A percentile compares a stretch with the other conserved stretches of the same genome.
Conservation (phyloP, 1,139 yeast species). For the Casaregolazyma lundiana region DNA sequence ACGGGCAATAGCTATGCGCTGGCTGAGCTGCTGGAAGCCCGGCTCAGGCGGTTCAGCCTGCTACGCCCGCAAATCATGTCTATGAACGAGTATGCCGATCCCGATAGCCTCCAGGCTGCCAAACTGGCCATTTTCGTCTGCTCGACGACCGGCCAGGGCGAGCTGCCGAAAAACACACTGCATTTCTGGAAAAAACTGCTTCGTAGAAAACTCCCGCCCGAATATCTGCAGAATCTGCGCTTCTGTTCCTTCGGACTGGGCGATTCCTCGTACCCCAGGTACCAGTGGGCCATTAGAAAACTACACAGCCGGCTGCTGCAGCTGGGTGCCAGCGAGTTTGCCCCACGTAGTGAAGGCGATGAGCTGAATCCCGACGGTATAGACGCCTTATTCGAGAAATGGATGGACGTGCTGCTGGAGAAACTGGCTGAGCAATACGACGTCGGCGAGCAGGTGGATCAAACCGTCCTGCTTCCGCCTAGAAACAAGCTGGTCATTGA, state of each 20-base stretch:
- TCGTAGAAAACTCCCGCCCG: conserved; percentile 56
- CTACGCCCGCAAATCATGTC: conserved; percentile 43
- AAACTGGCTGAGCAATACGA: conserved; percentile 34
- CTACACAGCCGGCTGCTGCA: conserved; percentile 72
- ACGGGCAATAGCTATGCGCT: conserved; percentile 90
- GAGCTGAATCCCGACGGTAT: conserved; percentile 77
- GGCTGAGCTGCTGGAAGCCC: conserved; percentile 56
- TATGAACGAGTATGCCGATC: conserved; percentile 28
- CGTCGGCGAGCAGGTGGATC: conserved; percentile 29
- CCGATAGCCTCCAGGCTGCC: conserved; percentile 36
- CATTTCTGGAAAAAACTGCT: conserved; percentile 71
- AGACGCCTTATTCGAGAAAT: conserved; percentile 71
- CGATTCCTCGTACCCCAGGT: conserved; percentile 87
- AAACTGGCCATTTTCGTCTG: conserved; percentile 57
- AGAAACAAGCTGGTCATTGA: conserved; percentile 30
- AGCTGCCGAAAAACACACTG: conserved; percentile 71
- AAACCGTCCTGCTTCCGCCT: conserved; percentile 44
- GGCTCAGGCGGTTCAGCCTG: conserved; percentile 52
- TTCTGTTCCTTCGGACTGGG: conserved; percentile 86
- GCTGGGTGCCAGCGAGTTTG: conserved; percentile 72
- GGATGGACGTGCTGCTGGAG: conserved; percentile 56
- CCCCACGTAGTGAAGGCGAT: conserved; percentile 81
- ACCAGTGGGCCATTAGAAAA: conserved; percentile 78
- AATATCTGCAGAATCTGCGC: conserved; percentile 53
- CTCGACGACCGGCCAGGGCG: conserved; percentile 97